Percentiles rank a stretch among this genome's conserved stretches.
phyloP scores from a whole-genome alignment of 306 rosid genomes.

The Sechiopsis laciniata region DNA sequence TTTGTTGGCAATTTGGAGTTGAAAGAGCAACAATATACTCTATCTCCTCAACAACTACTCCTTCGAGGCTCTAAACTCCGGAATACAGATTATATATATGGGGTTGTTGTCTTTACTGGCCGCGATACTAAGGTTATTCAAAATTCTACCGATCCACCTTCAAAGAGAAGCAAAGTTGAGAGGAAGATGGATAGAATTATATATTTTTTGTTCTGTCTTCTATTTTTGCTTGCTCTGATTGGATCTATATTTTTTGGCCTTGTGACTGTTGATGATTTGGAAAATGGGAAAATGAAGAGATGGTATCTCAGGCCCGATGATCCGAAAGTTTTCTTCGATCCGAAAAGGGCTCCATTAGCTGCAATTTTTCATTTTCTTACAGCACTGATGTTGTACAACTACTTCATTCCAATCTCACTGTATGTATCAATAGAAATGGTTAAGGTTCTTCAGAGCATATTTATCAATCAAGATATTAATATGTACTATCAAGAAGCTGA shows the following conservation, averaged over 20 bases:
- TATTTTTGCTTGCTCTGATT: slow-evolving; percentile 60
- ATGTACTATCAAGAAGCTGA: slow-evolving; percentile 88
- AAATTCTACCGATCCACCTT: slow-evolving; percentile 83
- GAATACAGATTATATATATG: slow-evolving; percentile 73
- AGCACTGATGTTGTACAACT: slow-evolving; percentile 67
- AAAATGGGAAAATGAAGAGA: slow-evolving; percentile 58
- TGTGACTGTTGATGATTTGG: slow-evolving; percentile 57
- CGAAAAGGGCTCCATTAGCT: slow-evolving; percentile 53
- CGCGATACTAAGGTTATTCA: slow-evolving; percentile 85
- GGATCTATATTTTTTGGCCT: slow-evolving; percentile 83
- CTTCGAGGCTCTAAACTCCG: slow-evolving; percentile 91
- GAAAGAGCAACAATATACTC: slow-evolving; percentile 50
- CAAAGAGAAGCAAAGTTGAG: slow-evolving; percentile 90
- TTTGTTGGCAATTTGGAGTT: slow-evolving; percentile 74
- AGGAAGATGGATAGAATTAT: slow-evolving; percentile 82
- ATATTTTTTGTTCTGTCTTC: slow-evolving; percentile 60
- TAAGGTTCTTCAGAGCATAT: slow-evolving; percentile 83
- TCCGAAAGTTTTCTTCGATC: slow-evolving; percentile 69
- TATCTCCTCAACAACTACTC: slow-evolving; percentile 84
- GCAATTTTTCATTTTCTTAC: slow-evolving; percentile 63
- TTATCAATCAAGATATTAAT: slow-evolving; percentile 77
- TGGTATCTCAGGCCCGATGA: slow-evolving; percentile 90
- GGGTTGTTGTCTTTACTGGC: slow-evolving; percentile 83
- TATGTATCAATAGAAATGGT: slow-evolving; percentile 88
- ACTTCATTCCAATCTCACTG: slow-evolving; percentile 82